Evolutionary conservation across 192 early-diverging fungal genomes (phyloP), one percentile per base, ranked within the genome.

Genomic region (Podochytrium sp.): DNA sequence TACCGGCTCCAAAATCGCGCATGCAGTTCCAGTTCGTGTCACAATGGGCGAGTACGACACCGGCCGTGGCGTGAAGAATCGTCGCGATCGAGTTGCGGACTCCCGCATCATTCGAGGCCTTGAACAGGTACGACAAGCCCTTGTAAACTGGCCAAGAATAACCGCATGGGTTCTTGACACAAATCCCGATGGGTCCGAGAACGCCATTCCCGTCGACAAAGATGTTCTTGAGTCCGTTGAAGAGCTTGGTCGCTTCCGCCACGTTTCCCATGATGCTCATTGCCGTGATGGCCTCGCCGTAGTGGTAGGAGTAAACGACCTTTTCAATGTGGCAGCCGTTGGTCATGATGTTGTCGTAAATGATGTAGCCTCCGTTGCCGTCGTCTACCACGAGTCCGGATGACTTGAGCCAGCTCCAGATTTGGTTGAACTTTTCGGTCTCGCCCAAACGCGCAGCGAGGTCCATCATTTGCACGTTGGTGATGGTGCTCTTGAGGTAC

Each of bases 401-500:
- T 27, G 27, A 60, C 64, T 76, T 81, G n/a, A 83, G 39, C 84
- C 84, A 85, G 2, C 50, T 34, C 63, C 78, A 83, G 12, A 69
- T 35, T 25, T 55, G 52, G 12, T 79, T 67, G 39, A 61, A 20
- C 56, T 82, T 79, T 20, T 67, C 73, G 29, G 55, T 33, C 65
- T 81, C 71, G 2, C 64, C 61, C 16, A 85, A 59, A 41, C 84
- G 64, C 7, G 81, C 81, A 61, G 60, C 64, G 5, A 85, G 34
- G 10, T 67, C 57, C 25, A 85, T 66, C 20, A 62, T 43, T 62
- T 85, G 73, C 0, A 49, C 76, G 74, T 85, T 80, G n/a, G 84
- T 77, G 56, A 85, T 85, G 16, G 78, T 65, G 23, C 78, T 80
- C 56, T 85, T 85, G 76, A 78, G 76, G 55, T 66, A 67, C 5